Conservation (phyloP, 2,329 filamentous ascomycete genomes). For the Alternaria novae-zelandiae region DNA sequence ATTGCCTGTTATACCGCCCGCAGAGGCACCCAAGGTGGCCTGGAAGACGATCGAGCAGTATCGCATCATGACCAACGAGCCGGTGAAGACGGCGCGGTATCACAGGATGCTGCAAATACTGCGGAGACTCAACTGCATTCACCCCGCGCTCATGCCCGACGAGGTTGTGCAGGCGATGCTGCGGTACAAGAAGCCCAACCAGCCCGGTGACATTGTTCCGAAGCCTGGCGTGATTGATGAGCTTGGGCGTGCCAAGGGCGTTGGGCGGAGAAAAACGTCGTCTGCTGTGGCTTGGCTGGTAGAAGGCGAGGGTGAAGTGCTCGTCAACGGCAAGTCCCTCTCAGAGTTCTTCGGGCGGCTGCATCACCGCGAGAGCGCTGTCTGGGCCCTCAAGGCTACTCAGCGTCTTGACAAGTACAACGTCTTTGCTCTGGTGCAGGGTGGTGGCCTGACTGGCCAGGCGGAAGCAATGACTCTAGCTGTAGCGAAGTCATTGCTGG, state of each 20-base stretch:
- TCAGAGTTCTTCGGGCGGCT: constrained; percentile 81
- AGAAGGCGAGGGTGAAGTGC: constrained; percentile 87
- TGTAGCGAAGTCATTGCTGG: constrained; percentile 83
- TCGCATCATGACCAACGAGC: constrained; percentile 59
- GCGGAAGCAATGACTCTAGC: constrained; percentile 93
- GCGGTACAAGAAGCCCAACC: constrained; percentile 75
- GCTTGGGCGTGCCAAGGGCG: constrained; percentile 77
- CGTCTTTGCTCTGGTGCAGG: constrained; percentile 82
- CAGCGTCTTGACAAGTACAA: constrained; percentile 94
- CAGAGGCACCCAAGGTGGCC: constrained; percentile 73
- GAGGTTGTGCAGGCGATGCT: constrained; percentile 71
- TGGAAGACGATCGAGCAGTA: constrained; percentile 85
- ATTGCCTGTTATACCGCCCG: constrained; percentile 71
- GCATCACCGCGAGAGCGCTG: constrained; percentile 91
- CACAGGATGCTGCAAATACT: constrained; percentile 76
- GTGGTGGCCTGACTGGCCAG: constrained; percentile 92
- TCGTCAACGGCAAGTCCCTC: constrained; percentile 89
- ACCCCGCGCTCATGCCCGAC: constrained; percentile 74
- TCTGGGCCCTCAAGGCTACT: constrained; percentile 88
- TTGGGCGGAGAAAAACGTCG: constrained; percentile 87
- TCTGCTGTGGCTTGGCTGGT: constrained; percentile 86
- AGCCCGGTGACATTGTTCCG: constrained; percentile 70
- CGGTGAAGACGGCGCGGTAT: constrained; percentile 71
- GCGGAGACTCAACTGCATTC: constrained; percentile 83
- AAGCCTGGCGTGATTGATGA: constrained; percentile 73